A percentile compares a stretch with the other conserved stretches of the same genome.
These are phyloP conservation scores for Penicillium sp. DNA, from an alignment of 2,329 filamentous ascomycete genomes.

Conservation along the genomic window DNA sequence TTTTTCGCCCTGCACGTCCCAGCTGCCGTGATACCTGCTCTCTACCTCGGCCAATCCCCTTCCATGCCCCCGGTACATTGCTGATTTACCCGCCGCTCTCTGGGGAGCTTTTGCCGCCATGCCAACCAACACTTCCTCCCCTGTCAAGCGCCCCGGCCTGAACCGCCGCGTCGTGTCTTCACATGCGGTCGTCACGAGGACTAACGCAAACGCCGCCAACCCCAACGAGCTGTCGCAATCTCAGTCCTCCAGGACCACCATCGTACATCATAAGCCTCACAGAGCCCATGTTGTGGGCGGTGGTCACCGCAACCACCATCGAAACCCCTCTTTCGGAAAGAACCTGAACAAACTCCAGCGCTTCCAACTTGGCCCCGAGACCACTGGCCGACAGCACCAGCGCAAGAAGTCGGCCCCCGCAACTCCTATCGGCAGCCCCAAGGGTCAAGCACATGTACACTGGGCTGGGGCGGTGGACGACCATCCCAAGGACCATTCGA, in stretches of 20 bases:
- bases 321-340: constrained; percentile 53
- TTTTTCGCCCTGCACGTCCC: constrained; percentile 34
- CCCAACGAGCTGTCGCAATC: constrained; percentile 40
- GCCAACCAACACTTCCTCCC: constrained; percentile 43
- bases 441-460: constrained; percentile 44
- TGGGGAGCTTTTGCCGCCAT: constrained; percentile 31
- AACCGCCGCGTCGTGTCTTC: constrained; percentile 50
- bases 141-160: constrained; percentile 49
- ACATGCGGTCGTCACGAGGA: constrained; percentile 47
- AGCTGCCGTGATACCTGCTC: constrained; percentile 34
- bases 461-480: constrained; percentile 51
- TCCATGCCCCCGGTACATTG: constrained; percentile 31
- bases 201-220: constrained; percentile 34
- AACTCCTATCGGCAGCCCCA: constrained; percentile 52
- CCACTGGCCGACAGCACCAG: constrained; percentile 47
- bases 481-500: constrained; percentile 43
- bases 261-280: constrained; percentile 45
- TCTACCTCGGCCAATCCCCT: constrained; percentile 36
- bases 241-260: constrained; percentile 39
- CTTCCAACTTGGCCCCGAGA: constrained; percentile 42
- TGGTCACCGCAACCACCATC: constrained; percentile 47
- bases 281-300: constrained; percentile 52
- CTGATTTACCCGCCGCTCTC: constrained; percentile 31
- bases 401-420: constrained; percentile 55
- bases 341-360: constrained; percentile 52